Evolutionary conservation across 1,139 yeast species (phyloP).

Genomic region (Kodamaea sp.): DNA sequence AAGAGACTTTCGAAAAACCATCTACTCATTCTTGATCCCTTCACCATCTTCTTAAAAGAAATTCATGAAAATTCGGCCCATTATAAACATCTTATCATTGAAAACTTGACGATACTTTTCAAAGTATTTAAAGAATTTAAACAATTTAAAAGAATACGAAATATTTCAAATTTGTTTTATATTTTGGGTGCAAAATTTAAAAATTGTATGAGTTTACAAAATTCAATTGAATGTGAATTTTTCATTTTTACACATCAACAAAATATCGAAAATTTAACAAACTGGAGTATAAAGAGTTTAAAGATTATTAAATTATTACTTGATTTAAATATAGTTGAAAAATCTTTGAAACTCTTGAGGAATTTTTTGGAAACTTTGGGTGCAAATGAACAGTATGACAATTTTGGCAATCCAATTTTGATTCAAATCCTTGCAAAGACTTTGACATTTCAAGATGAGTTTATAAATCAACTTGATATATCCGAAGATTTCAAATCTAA

Average conservation of each 20-base stretch:
- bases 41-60: constrained; percentile 18
- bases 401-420: constrained; percentile 8
- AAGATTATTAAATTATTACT: constrained; percentile 16
- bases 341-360: constrained; percentile 4
- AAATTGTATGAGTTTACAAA: constrained; percentile 11
- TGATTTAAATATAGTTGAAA: constrained; percentile 1
- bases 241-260: constrained; percentile 13
- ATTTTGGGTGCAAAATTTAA: constrained; percentile 10
- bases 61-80: constrained; percentile 5
- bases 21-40: constrained; percentile 21
- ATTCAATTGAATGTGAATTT: constrained; percentile 22
- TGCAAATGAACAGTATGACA: not conserved
- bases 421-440: constrained; percentile 14
- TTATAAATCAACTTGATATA: constrained; percentile 5
- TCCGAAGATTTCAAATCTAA: constrained; percentile 3
- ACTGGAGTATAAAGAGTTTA: constrained; percentile 16
- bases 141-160: constrained; percentile 28
- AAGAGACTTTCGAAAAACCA: constrained; percentile 17
- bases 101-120: constrained; percentile 10
- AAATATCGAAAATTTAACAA: constrained; percentile 11
- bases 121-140: constrained; percentile 16
- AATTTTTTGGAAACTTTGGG: constrained; percentile 4
- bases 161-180: constrained; percentile 23
- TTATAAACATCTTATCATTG: constrained; percentile 1
- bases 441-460: constrained; percentile 3